Percentiles rank a stretch among this genome's conserved stretches.
Evolutionary conservation across 2,329 filamentous ascomycete species (phyloP).

Genomic region (Penicillium sumatraense): DNA sequence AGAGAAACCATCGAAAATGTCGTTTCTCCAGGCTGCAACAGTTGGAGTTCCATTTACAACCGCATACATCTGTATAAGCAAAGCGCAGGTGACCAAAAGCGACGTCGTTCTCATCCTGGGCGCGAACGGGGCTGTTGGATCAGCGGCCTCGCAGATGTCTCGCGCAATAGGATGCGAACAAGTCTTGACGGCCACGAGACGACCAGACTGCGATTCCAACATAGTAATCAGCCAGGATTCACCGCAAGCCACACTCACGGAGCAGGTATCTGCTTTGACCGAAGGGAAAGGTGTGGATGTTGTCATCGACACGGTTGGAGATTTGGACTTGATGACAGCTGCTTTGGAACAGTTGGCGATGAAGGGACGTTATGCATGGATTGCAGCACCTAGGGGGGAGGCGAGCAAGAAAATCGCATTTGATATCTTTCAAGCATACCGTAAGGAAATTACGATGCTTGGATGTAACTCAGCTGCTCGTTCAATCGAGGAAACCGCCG

Average conservation of each 20-base stretch:
- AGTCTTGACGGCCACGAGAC: constrained; percentile 30
- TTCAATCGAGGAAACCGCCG: constrained; percentile 17
- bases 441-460: constrained; percentile 22
- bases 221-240: constrained; percentile 10
- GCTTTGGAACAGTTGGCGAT: constrained; percentile 27
- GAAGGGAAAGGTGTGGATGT: constrained; percentile 22
- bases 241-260: background rate
- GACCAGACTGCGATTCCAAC: constrained; percentile 22
- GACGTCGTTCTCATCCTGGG: constrained; percentile 37
- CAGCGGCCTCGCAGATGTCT: constrained; percentile 29
- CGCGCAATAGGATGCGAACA: constrained; percentile 26
- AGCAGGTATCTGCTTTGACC: constrained; percentile 10
- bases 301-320: constrained; percentile 35
- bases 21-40: constrained; percentile 31
- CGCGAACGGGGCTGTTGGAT: constrained; percentile 33
- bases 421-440: constrained; percentile 26
- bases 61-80: constrained; percentile 26
- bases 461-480: constrained; percentile 24
- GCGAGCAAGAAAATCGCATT: constrained; percentile 13
- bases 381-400: constrained; percentile 27
- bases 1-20: constrained; percentile 24
- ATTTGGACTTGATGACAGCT: constrained; percentile 28
- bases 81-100: constrained; percentile 22
- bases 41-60: constrained; percentile 34
- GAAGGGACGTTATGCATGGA: constrained; percentile 31